A percentile compares a stretch with the other conserved stretches of the same genome.
Conservation (phyloP, 176 grass and related monocot species). For the Paspalum vaginatum region DNA sequence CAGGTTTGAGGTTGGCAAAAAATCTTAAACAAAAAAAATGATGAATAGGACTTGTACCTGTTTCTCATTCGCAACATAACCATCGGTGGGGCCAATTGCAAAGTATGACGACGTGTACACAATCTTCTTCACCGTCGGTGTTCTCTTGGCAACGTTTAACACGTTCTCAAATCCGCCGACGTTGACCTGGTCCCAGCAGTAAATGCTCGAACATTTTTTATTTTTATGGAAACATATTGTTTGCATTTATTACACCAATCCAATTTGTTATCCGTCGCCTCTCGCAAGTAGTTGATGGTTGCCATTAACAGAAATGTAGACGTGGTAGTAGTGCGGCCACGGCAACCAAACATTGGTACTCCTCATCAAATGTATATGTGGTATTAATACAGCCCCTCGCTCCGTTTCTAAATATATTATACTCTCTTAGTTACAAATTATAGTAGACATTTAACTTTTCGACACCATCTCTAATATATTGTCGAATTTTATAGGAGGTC, state of each 20-base stretch:
- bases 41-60: constrained; percentile 53
- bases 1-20: background rate
- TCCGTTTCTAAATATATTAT: too few species aligned
- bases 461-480: too few species aligned
- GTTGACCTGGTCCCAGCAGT: constrained; percentile 59
- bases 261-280: background rate
- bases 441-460: too few species aligned
- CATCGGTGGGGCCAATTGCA: constrained; percentile 73
- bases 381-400: too few species aligned
- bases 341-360: too few species aligned
- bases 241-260: background rate
- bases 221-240: background rate
- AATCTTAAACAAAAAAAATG: background rate
- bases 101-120: constrained; percentile 88
- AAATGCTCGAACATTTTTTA: background rate
- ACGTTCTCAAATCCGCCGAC: constrained; percentile 85
- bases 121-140: constrained; percentile 69
- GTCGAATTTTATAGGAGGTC: too few species aligned
- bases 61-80: constrained; percentile 76
- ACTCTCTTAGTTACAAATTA: too few species aligned
- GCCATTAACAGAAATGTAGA: too few species aligned
- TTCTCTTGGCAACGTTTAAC: constrained; percentile 58
- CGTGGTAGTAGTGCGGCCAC: too few species aligned
- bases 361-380: too few species aligned
- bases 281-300: too few species aligned